These are phyloP conservation scores for Medicago lupulina DNA, from an alignment of 306 rosid species.

Conservation along the genomic window DNA sequence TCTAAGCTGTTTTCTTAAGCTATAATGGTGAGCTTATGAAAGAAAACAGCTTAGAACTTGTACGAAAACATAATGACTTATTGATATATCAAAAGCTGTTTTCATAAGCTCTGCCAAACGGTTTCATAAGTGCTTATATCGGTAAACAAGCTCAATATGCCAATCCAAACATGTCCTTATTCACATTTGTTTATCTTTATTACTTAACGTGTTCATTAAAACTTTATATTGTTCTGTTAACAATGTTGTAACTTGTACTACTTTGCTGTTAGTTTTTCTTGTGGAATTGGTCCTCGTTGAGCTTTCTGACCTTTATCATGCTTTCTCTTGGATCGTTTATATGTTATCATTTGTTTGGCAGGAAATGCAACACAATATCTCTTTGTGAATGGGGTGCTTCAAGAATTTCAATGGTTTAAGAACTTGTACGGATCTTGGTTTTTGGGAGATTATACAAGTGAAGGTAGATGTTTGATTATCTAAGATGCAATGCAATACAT, in stretches of 20 bases:
- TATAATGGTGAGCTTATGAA: not conserved
- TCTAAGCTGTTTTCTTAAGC: not conserved
- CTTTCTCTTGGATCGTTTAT: not conserved
- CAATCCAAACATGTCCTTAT: not conserved
- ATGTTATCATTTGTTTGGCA: constrained; percentile 40
- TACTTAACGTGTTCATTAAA: constrained; percentile 11
- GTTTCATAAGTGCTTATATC: not conserved
- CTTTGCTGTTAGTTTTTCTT: constrained; percentile 16
- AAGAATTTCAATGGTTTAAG: constrained; percentile 91
- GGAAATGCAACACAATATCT: constrained; percentile 73
- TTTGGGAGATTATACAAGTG: constrained; percentile 79
- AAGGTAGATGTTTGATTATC: constrained; percentile 59
- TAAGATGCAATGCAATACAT: constrained; percentile 12
- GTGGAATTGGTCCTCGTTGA: constrained; percentile 27
- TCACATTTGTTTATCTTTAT: constrained; percentile 10
- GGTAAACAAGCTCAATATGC: not conserved
- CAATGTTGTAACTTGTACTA: not conserved
- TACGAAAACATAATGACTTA: not conserved
- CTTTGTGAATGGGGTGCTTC: constrained; percentile 69
- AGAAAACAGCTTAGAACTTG: too few species aligned
- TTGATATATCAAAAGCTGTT: not conserved
- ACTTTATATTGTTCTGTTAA: constrained; percentile 5
- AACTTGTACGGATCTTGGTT: constrained; percentile 88
- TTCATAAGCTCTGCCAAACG: not conserved
- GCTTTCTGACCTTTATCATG: constrained; percentile 17